These are phyloP conservation scores for Vachellia pachyceras DNA, from an alignment of 306 rosid genomes.

Conservation along the genomic window DNA sequence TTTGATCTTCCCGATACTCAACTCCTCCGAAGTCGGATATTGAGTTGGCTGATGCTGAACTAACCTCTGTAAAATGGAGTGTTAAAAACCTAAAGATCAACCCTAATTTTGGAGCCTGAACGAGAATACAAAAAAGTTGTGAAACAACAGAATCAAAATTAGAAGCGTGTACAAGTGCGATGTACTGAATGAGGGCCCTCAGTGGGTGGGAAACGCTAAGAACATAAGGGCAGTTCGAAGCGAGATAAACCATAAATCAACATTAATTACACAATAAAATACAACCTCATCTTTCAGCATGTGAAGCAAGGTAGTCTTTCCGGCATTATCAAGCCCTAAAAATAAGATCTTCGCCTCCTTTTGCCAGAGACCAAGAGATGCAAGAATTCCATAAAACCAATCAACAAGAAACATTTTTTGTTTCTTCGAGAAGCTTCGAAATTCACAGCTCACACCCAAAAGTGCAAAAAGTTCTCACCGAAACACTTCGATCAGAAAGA, in stretches of 20 bases:
- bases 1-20: slow-evolving; percentile 78
- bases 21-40: slow-evolving; percentile 81
- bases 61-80: slow-evolving; percentile 55
- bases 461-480: not conserved
- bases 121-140: not conserved
- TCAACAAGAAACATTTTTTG: slow-evolving; percentile 70
- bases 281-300: slow-evolving; percentile 87
- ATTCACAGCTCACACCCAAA: not conserved
- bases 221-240: not conserved
- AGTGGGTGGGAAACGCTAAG: not conserved
- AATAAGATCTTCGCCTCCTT: slow-evolving; percentile 91
- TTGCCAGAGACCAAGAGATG: slow-evolving; percentile 78
- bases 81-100: not conserved
- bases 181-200: not conserved
- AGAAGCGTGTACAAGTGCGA: not conserved
- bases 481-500: not conserved
- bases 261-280: not conserved
- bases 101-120: slow-evolving; percentile 10
- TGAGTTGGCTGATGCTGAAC: slow-evolving; percentile 92
- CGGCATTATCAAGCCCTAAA: slow-evolving; percentile 87
- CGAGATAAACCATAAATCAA: not conserved
- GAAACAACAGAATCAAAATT: not conserved
- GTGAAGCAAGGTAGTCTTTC: slow-evolving; percentile 89
- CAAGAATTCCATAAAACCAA: slow-evolving; percentile 84
- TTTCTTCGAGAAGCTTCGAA: slow-evolving; percentile 12